A percentile compares a stretch with the other conserved stretches of the same genome.
Evolutionary conservation across 1,284 basidiomycete species (phyloP).

Genomic region (Ustilago vetiveriae): DNA sequence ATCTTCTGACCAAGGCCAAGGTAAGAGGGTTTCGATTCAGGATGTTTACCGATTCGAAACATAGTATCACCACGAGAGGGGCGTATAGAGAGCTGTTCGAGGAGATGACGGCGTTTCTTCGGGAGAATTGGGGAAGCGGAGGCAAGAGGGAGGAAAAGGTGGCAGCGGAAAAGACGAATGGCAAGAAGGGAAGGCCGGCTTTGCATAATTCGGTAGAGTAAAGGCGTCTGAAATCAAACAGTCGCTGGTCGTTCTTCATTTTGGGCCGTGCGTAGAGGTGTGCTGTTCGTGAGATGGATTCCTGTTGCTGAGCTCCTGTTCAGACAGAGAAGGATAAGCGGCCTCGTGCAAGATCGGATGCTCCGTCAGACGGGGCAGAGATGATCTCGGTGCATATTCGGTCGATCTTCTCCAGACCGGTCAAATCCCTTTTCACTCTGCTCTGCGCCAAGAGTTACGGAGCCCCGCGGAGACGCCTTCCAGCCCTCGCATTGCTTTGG

Average conservation of each 20-base stretch:
- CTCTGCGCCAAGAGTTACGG: too few species aligned
- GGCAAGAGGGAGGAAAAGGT: constrained; percentile 9
- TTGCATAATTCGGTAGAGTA: constrained; percentile 40
- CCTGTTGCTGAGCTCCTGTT: too few species aligned
- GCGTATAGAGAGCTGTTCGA: constrained; percentile 86
- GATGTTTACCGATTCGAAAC: constrained; percentile 94
- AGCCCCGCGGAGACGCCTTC: too few species aligned
- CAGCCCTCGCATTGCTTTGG: too few species aligned
- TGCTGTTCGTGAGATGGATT: neutral
- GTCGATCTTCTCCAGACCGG: neutral
- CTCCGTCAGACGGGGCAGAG: too few species aligned
- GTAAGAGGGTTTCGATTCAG: constrained; percentile 86
- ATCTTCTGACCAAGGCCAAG: constrained; percentile 83
- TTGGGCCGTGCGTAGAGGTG: neutral
- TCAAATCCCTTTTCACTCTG: neutral
- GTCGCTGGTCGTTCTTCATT: neutral
- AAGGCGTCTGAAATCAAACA: neutral
- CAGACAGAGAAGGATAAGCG: too few species aligned
- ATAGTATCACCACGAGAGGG: constrained; percentile 77
- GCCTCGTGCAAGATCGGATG: too few species aligned
- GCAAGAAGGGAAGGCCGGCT: constrained; percentile 11
- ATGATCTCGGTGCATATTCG: neutral
- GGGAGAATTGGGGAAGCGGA: constrained; percentile 78
- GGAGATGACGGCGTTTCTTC: constrained; percentile 82
- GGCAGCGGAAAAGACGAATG: neutral